Evolutionary conservation across 2,329 filamentous ascomycete species (phyloP).

Genomic region (Claviceps pazoutovae): DNA sequence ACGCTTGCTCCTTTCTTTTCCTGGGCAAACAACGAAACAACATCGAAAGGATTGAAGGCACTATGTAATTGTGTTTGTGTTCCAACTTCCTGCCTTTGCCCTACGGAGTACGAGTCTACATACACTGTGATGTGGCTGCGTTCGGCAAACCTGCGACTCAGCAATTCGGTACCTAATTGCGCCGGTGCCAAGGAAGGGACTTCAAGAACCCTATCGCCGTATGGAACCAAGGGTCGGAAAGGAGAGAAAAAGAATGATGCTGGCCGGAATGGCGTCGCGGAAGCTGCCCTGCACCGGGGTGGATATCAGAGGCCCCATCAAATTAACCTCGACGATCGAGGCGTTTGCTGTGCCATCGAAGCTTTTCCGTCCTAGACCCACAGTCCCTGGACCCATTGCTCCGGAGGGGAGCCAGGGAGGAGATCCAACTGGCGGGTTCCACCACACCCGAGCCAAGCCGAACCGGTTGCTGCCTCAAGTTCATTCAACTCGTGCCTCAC

Average conservation of each 20-base stretch:
- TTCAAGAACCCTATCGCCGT: not conserved
- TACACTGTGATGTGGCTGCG: not conserved
- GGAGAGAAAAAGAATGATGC: not conserved
- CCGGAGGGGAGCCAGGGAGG: not conserved
- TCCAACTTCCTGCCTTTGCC: too few relatives aligned
- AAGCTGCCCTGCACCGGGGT: not conserved
- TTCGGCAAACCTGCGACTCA: not conserved
- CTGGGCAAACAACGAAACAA: not conserved
- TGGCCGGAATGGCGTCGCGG: not conserved
- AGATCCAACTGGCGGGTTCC: not conserved
- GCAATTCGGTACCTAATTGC: not conserved
- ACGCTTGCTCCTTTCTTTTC: too few relatives aligned
- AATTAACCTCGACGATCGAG: constrained; percentile 2
- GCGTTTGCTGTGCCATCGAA: constrained; percentile 5
- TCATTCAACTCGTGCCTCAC: not conserved
- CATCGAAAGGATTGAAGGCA: not conserved
- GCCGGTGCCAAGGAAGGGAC: not conserved
- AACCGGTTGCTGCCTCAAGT: not conserved
- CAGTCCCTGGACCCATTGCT: not conserved
- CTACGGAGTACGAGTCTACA: too few relatives aligned
- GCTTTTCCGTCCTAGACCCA: not conserved
- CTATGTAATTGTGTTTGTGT: not conserved
- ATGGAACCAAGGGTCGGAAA: not conserved
- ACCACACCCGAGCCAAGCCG: not conserved
- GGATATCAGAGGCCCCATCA: not conserved